Conservation (phyloP, 2,329 filamentous ascomycete genomes). For the Botryosphaeria dothidea region DNA sequence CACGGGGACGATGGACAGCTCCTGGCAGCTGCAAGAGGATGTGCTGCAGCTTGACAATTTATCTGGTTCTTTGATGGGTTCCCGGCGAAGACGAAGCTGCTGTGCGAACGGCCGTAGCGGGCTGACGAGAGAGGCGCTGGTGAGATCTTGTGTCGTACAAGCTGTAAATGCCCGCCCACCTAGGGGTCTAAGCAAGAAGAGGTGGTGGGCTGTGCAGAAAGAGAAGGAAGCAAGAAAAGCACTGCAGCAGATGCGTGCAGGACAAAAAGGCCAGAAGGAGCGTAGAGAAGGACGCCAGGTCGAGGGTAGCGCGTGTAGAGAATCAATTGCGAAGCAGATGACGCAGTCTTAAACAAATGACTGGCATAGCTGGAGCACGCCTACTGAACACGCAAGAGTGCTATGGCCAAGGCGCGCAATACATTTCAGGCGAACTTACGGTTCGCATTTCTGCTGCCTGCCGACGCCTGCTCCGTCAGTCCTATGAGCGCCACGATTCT, state of each 20-base stretch:
- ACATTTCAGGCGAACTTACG: background rate
- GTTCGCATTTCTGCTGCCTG: constrained; percentile 3
- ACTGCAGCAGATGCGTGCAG: background rate
- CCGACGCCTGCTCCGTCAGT: background rate
- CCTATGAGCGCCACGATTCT: background rate
- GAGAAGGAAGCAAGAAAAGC: background rate
- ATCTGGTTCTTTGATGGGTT: background rate
- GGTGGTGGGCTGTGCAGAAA: background rate
- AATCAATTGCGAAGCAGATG: background rate
- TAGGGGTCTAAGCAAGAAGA: background rate
- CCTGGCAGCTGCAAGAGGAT: background rate
- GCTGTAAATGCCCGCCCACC: background rate
- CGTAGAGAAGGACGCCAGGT: background rate
- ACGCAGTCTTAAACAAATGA: background rate
- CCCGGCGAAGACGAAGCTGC: background rate
- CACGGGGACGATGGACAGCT: background rate
- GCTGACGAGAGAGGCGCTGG: constrained; percentile 11
- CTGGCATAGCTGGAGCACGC: background rate
- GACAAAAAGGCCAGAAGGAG: background rate
- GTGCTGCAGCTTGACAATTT: background rate
- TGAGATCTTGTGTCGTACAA: background rate
- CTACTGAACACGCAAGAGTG: background rate
- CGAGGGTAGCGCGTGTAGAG: background rate
- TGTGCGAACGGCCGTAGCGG: background rate
- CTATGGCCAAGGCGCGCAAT: background rate